Evolutionary conservation across 2,329 filamentous ascomycete species (phyloP), one percentile per base, ranked within the genome.

Genomic region (Scedosporium dehoogii): DNA sequence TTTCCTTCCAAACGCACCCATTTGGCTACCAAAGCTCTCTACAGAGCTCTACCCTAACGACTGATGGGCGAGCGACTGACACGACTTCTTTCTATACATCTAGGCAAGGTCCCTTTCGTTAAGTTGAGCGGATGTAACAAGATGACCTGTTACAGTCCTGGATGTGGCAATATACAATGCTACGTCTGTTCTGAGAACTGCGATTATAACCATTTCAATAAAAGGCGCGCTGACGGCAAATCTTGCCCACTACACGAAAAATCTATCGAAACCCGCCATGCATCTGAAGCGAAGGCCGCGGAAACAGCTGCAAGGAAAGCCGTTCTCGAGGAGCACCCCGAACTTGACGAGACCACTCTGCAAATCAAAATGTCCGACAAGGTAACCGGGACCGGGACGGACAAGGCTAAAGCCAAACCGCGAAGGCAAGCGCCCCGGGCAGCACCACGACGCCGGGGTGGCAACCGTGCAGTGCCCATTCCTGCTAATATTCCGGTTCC

Each of bases 91-190:
- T 70, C 66, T 7, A 4, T 23, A 2, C 58, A 81, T 79, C 89
- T 73, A 77, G 60, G 60, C 59, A 41, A 80, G n/a, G 83, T 85
- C n/a, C 85, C 86, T 0, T 94, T 93, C 68, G 82, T 96, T 71
- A 96, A 96, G 70, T 82, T 87, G 42, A 72, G 77, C 38, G 91
- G 91, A 2, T 96, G 91, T 76, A 96, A 96, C 75, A 92, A 92
- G 74, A 90, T 96, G 83, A 80, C 73, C 0, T 96, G 91, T 71
- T 77, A 82, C 0, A 80, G 81, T n/a, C 59, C 69, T 48, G 74
- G 74, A 1, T 86, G 84, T 64, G 4, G 62, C 2, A 81, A 84
- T 55, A 68, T 81, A 0, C 83, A 85, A 66, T 88, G 86, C 69
- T 91, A 92, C 68, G 79, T 91, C 51, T 96, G 91, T 74, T 86